Conservation (phyloP, 306 rosid genomes). For the Betula pendula region DNA sequence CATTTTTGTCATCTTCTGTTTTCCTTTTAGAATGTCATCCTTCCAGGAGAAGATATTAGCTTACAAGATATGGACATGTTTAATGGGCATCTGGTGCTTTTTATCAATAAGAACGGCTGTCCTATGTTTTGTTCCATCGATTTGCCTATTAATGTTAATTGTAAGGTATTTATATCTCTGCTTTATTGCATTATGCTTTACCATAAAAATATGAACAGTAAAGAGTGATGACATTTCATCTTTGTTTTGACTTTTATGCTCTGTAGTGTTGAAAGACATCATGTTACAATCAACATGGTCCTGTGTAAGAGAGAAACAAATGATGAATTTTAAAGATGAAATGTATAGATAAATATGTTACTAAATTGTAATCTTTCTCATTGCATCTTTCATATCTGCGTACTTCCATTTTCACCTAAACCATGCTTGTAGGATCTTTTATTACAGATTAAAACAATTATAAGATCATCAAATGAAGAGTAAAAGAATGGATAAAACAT, state of each 20-base stretch:
- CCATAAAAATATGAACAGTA: neutral
- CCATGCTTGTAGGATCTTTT: neutral
- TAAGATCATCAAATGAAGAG: neutral
- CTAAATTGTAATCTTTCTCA: neutral
- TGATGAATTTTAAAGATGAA: neutral
- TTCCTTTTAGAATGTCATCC: conserved; percentile 57
- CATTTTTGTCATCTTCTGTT: conserved; percentile 29
- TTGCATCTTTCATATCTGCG: neutral
- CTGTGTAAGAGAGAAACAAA: conserved; percentile 5
- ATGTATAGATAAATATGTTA: neutral
- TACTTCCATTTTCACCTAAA: neutral
- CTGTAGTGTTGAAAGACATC: neutral
- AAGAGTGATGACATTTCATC: conserved; percentile 7
- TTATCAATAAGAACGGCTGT: conserved; percentile 60
- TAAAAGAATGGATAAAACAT: neutral
- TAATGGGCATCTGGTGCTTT: conserved; percentile 83
- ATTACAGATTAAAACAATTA: neutral
- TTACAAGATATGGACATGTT: conserved; percentile 84
- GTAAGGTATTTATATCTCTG: conserved; percentile 53
- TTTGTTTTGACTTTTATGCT: conserved; percentile 7
- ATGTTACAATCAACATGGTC: conserved; percentile 15
- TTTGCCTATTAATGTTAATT: conserved; percentile 51
- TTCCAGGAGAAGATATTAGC: conserved; percentile 60
- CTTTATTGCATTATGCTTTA: conserved; percentile 1
- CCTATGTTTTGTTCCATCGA: conserved; percentile 71